phyloP scores from a whole-genome alignment of 2,329 filamentous ascomycete species.

The Aspergillus pseudonomiae region DNA sequence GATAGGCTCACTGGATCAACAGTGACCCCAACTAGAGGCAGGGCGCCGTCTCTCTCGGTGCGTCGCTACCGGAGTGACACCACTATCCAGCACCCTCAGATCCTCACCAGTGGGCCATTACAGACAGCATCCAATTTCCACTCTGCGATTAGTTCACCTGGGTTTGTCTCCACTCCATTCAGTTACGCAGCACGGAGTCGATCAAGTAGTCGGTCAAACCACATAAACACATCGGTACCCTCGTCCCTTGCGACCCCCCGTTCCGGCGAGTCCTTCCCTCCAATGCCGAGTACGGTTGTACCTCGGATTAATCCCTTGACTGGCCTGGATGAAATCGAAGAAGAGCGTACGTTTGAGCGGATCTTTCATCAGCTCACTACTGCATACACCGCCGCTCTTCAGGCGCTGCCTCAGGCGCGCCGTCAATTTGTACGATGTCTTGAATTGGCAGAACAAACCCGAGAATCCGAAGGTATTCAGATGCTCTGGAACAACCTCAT shows the following conservation, averaged over 20 bases:
- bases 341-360: conserved; percentile 78
- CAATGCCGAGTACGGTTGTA: conserved; percentile 47
- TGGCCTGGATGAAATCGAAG: conserved; percentile 69
- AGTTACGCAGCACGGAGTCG: conserved; percentile 43
- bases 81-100: conserved; percentile 50
- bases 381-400: conserved; percentile 73
- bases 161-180: conserved; percentile 35
- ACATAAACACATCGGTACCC: conserved; percentile 52
- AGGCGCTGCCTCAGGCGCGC: conserved; percentile 70
- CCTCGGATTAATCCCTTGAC: conserved; percentile 57
- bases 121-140: conserved; percentile 34
- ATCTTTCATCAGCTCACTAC: conserved; percentile 77
- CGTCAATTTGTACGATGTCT: conserved; percentile 67
- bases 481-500: conserved; percentile 72
- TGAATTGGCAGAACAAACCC: conserved; percentile 63
- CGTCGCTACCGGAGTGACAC: conserved; percentile 55
- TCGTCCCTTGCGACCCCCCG: conserved; percentile 67
- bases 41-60: conserved; percentile 45
- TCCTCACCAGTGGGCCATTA: conserved; percentile 33
- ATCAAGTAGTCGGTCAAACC: conserved; percentile 57
- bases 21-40: conserved; percentile 50
- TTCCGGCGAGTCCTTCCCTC: conserved; percentile 77
- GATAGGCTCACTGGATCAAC: conserved; percentile 35
- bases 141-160: conserved; percentile 33
- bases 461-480: conserved; percentile 62